Percentiles rank a stretch among this genome's conserved stretches.
Evolutionary conservation across 202 grass and related monocot genomes (phyloP).

Genomic region (Schoenoplectus tabernaemontani): DNA sequence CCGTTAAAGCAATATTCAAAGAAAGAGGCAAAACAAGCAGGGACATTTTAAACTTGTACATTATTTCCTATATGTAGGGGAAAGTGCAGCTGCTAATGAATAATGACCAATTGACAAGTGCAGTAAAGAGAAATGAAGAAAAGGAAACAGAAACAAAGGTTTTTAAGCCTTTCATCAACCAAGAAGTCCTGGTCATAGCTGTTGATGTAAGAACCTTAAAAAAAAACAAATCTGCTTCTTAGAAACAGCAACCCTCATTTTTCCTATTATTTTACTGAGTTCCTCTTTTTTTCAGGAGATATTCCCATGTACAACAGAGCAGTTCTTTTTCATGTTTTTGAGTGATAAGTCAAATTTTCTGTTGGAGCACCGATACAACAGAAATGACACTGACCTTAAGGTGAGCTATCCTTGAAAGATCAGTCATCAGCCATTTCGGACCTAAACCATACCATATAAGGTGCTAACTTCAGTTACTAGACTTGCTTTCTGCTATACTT

Average conservation of each 20-base stretch:
- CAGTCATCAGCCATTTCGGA: constrained; percentile 11
- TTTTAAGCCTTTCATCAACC: constrained; percentile 71
- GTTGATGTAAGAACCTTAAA: constrained; percentile 52
- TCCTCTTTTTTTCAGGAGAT: constrained; percentile 43
- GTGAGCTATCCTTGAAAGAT: constrained; percentile 25
- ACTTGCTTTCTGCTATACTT: constrained; percentile 14
- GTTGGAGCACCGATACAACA: constrained; percentile 51
- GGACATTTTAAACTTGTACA: not conserved
- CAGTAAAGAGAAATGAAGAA: constrained; percentile 28
- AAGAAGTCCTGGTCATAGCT: constrained; percentile 51
- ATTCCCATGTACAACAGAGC: constrained; percentile 73
- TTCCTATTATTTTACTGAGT: not conserved
- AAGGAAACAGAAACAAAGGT: constrained; percentile 22
- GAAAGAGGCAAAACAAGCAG: not conserved
- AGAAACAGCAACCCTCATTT: no score
- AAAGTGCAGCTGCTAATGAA: constrained; percentile 34
- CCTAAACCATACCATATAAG: not conserved
- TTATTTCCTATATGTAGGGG: constrained; percentile 31
- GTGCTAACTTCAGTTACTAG: not conserved
- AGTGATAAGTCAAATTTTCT: constrained; percentile 76
- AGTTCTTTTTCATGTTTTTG: constrained; percentile 68
- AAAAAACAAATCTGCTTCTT: not conserved
- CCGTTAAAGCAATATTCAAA: constrained; percentile 6
- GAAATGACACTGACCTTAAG: constrained; percentile 79
- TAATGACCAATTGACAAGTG: constrained; percentile 18